Evolutionary conservation across 441 rosid genomes (phyloP).

Genomic region (Pelargonium fulgidum): DNA sequence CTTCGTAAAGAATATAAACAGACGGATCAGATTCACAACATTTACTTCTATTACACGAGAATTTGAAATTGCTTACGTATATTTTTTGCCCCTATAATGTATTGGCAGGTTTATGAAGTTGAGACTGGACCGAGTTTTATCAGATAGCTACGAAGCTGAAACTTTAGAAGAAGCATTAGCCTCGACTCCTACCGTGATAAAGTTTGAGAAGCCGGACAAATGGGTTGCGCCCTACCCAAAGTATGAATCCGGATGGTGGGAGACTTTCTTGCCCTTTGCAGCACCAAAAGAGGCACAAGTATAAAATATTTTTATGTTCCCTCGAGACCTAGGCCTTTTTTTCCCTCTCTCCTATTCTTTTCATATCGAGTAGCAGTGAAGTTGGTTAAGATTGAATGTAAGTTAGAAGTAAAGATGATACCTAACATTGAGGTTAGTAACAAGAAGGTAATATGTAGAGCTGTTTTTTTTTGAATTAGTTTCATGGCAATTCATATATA

Average conservation of each 20-base stretch:
- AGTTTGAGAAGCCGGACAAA: conserved; percentile 67
- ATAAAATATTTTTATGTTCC: conserved; percentile 22
- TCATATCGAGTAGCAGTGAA: neutral
- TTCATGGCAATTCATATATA: neutral
- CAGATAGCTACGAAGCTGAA: conserved; percentile 57
- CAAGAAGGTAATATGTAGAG: neutral
- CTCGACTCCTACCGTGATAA: conserved; percentile 48
- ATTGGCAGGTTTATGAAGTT: conserved; percentile 80
- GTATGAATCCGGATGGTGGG: conserved; percentile 94
- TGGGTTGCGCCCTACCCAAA: conserved; percentile 92
- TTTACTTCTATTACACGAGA: too few species aligned
- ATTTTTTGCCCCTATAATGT: neutral
- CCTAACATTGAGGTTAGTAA: neutral
- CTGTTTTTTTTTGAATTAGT: too few species aligned
- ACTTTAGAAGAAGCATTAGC: conserved; percentile 72
- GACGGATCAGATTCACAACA: too few species aligned
- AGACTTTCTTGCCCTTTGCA: conserved; percentile 53
- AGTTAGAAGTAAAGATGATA: neutral
- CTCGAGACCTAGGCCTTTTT: neutral
- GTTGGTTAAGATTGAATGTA: neutral
- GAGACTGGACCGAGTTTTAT: conserved; percentile 78
- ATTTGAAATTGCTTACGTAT: too few species aligned
- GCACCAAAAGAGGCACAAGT: conserved; percentile 39
- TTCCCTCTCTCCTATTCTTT: neutral
- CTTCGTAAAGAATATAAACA: too few species aligned